These are phyloP conservation scores for Dictyostelium citrinum DNA, from an alignment of 78 protist genomes.

Conservation along the genomic window DNA sequence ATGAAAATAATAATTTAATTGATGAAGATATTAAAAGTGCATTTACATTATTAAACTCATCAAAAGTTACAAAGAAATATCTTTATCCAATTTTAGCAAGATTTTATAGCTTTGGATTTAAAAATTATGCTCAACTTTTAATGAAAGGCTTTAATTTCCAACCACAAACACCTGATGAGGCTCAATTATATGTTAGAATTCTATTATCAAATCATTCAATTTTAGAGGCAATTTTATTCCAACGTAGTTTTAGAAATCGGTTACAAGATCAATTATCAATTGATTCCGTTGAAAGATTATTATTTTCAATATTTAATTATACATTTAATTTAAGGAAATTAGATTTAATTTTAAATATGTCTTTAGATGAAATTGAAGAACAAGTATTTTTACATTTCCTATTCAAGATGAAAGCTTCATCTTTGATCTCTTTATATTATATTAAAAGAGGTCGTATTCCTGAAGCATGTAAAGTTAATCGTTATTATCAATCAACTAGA, in stretches of 20 bases:
- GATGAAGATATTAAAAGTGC: not conserved
- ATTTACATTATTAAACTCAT: constrained; percentile 6
- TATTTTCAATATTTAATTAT: not conserved
- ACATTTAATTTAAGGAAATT: not conserved
- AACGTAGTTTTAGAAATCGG: constrained; percentile 13
- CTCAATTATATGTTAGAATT: not conserved
- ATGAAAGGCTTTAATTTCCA: constrained; percentile 32
- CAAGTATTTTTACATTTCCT: constrained; percentile 18
- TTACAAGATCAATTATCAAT: not conserved
- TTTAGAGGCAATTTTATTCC: constrained; percentile 25
- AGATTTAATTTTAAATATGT: not conserved
- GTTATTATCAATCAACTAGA: not conserved
- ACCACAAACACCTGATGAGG: constrained; percentile 22
- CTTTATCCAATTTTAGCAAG: constrained; percentile 4
- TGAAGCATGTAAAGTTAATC: not conserved
- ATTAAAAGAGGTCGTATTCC: constrained; percentile 30
- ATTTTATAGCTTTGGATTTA: not conserved
- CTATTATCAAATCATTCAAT: constrained; percentile 26
- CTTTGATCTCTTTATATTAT: not conserved
- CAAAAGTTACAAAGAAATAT: constrained; percentile 36
- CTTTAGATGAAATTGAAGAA: constrained; percentile 20
- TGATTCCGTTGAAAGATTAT: not conserved
- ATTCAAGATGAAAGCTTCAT: not conserved
- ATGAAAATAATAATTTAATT: not conserved
- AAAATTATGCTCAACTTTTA: constrained; percentile 6